These are phyloP conservation scores for Moelleriella libera DNA, from an alignment of 2,329 filamentous ascomycete genomes.

Conservation along the genomic window DNA sequence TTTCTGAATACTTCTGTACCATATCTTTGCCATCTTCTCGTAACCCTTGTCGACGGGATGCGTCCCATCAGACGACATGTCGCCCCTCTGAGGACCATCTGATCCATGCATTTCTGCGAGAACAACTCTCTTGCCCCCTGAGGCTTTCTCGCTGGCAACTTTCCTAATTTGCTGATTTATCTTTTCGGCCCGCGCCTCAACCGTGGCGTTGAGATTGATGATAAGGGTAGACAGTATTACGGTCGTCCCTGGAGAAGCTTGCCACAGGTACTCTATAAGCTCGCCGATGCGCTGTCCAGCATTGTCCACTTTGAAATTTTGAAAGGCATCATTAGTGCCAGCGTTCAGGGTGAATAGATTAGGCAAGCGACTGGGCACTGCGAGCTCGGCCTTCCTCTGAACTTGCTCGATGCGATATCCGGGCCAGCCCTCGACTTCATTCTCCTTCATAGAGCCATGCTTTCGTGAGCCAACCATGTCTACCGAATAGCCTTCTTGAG, in stretches of 20 bases:
- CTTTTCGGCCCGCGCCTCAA: conserved; percentile 11
- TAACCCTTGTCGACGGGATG: conserved; percentile 25
- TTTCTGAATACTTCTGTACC: conserved; percentile 15
- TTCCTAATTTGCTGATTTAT: conserved; percentile 20
- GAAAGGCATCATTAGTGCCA: conserved; percentile 28
- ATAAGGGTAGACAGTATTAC: conserved; percentile 25
- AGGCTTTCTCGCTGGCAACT: conserved; percentile 13
- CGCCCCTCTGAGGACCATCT: conserved; percentile 13
- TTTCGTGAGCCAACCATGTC: conserved; percentile 15
- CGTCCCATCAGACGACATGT: conserved; percentile 21
- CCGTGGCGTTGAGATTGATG: conserved; percentile 14
- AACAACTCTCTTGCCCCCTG: conserved; percentile 16
- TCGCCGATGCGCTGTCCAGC: conserved; percentile 17
- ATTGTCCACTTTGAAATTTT: conserved; percentile 14
- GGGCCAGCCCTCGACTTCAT: conserved; percentile 29
- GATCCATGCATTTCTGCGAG: conserved; percentile 24
- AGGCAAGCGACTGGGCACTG: conserved; percentile 18
- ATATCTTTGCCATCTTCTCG: conserved; percentile 25
- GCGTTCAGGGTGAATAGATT: conserved; percentile 27
- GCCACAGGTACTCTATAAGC: conserved; percentile 21
- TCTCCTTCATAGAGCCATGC: conserved; percentile 23
- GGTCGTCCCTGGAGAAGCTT: conserved; percentile 15
- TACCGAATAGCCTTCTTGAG: conserved; percentile 17
- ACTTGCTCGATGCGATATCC: conserved; percentile 26
- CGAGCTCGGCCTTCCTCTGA: conserved; percentile 14